Evolutionary conservation across 176 grass and related monocot species (phyloP).

Genomic region (Eleusine indica): DNA sequence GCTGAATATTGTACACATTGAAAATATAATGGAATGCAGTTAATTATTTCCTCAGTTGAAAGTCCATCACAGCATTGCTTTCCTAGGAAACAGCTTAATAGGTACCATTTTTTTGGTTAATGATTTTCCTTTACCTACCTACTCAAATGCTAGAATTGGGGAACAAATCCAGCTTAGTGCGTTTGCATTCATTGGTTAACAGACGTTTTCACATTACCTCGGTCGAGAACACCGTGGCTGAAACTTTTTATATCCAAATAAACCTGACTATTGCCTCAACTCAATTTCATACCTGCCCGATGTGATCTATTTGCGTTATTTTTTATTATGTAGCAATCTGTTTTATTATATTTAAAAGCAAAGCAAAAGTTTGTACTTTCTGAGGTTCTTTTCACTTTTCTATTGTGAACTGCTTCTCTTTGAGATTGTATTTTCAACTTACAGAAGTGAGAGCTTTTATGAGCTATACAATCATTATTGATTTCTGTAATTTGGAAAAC

Average conservation of each 20-base stretch:
- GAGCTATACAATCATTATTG: slow-evolving; percentile 21
- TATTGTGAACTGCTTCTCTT: background rate
- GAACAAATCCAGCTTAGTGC: background rate
- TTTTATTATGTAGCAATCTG: background rate
- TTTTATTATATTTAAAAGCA: background rate
- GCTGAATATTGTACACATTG: slow-evolving; percentile 12
- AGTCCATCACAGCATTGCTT: background rate
- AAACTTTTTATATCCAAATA: background rate
- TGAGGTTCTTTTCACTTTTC: background rate
- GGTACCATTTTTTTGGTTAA: background rate
- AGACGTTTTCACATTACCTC: background rate
- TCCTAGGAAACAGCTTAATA: background rate
- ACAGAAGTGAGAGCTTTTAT: background rate
- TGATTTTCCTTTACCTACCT: background rate
- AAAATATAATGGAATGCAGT: slow-evolving; percentile 12
- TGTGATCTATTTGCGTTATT: background rate
- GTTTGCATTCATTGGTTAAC: slow-evolving; percentile 1
- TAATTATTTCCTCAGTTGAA: background rate
- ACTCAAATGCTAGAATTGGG: background rate
- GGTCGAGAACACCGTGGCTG: background rate
- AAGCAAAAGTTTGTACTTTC: background rate
- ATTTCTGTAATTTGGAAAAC: background rate
- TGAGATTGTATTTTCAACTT: slow-evolving; percentile 8
- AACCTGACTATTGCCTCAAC: background rate
- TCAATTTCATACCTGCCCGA: background rate